phyloP scores from a whole-genome alignment of 129 eudicot species.

The Heracleum sosnowskyi region DNA sequence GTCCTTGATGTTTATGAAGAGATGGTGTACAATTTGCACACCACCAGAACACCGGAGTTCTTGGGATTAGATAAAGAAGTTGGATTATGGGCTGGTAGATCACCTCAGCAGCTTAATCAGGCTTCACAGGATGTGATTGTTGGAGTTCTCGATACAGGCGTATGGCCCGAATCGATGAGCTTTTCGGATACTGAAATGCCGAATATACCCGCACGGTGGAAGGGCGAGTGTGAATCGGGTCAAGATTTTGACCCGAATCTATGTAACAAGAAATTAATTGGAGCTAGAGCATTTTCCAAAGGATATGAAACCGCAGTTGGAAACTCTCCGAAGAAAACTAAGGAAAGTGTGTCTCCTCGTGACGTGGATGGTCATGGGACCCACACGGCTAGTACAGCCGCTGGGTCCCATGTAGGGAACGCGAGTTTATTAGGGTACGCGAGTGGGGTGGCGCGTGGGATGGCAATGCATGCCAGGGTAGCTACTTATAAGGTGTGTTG shows the following conservation, averaged over 20 bases:
- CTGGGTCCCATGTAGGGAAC: constrained; percentile 45
- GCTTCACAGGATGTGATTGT: constrained; percentile 55
- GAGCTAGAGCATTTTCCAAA: constrained; percentile 55
- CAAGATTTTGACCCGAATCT: constrained; percentile 32
- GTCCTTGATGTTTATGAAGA: constrained; percentile 56
- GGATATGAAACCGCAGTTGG: constrained; percentile 53
- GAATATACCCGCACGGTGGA: constrained; percentile 50
- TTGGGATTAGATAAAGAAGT: constrained; percentile 43
- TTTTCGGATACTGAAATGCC: constrained; percentile 54
- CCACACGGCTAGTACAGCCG: constrained; percentile 78
- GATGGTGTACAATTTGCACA: constrained; percentile 52
- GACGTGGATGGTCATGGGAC: constrained; percentile 93
- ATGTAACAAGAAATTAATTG: constrained; percentile 72
- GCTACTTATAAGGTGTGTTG: constrained; percentile 74
- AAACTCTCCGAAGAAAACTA: background rate
- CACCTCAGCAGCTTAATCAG: constrained; percentile 31
- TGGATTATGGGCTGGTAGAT: constrained; percentile 44
- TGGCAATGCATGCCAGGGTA: constrained; percentile 69
- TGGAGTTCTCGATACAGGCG: constrained; percentile 81
- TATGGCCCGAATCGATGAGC: constrained; percentile 68
- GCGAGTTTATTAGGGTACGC: constrained; percentile 81
- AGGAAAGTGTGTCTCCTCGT: constrained; percentile 52
- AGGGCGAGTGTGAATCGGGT: constrained; percentile 55
- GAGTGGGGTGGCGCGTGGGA: constrained; percentile 78
- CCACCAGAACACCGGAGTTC: constrained; percentile 80